phyloP scores from a whole-genome alignment of 805 yeast genomes.

The Saccharomyces eubayanus region DNA sequence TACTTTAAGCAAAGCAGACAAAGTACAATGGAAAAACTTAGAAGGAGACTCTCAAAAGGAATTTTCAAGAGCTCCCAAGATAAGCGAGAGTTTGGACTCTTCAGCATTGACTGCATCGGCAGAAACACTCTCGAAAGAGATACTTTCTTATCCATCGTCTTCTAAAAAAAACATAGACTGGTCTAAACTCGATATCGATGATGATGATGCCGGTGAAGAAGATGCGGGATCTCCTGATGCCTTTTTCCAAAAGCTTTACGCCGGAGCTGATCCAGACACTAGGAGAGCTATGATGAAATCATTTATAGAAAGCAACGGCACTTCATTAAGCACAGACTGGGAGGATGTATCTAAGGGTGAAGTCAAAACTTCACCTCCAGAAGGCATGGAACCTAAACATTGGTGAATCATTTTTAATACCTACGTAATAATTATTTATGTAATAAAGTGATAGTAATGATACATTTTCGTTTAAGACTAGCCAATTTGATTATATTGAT shows the following conservation, averaged over 20 bases:
- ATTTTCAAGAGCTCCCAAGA: background rate
- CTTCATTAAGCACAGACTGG: conserved; percentile 92
- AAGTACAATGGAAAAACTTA: conserved; percentile 47
- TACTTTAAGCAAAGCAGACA: conserved; percentile 39
- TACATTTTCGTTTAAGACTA: background rate
- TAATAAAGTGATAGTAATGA: background rate
- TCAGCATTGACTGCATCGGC: background rate
- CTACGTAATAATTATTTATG: background rate
- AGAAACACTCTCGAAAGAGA: background rate
- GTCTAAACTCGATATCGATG: conserved; percentile 46
- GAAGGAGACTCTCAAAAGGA: conserved; percentile 15
- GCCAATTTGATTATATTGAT: background rate
- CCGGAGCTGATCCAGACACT: conserved; percentile 79
- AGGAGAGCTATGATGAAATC: conserved; percentile 95
- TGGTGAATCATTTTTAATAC: conserved; percentile 32
- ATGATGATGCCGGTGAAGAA: conserved; percentile 38
- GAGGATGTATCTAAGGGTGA: conserved; percentile 60
- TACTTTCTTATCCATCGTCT: conserved; percentile 48
- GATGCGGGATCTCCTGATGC: conserved; percentile 46
- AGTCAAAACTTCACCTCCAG: conserved; percentile 67
- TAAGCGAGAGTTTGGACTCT: background rate
- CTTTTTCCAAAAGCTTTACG: conserved; percentile 69
- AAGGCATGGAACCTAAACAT: conserved; percentile 54
- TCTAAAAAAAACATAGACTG: conserved; percentile 60
- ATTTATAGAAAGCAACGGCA: conserved; percentile 87